Base-by-base conservation (phyloP, 768 basidiomycete genomes). In the Piloderma croceum region DNA sequence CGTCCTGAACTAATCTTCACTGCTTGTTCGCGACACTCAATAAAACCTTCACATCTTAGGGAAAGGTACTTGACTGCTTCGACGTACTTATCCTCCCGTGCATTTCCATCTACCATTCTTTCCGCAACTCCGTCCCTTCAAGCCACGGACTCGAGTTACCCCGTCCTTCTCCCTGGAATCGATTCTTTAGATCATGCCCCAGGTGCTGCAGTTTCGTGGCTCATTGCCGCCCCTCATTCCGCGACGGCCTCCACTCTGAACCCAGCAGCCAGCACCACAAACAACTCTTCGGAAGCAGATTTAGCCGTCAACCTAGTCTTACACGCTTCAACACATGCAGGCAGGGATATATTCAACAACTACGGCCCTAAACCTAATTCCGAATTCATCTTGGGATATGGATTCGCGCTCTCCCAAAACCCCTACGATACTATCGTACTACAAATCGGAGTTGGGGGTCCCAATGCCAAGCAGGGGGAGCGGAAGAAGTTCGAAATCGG, bases 341-440 rank as follows among this genome's bases (percentile, higher is more conserved):
- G 70, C 12, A 53, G 68, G 19, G 84, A 91, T 57, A 64, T 93
- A 15, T 79, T 83, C 65, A 94, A 92, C 64, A 94, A 94, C 57
- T 96, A 96, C 58, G 93, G 92, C 0, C 76, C 81, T 0, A 96
- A 96, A 57, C 79, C 90, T 1, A 93, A 94, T 58, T 73, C 88
- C 20, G 89, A 93, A 60, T 73, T 97, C 32, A 77, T 97, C 34
- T 72, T 97, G 4, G 90, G 88, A 5, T 97, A 96, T 54, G 93
- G 94, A 1, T 98, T 97, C 62, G 77, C 86, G 1, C 57, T 93
- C 3, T 64, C 73, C 2, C 47, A 77, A 21, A 96, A 96, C 48
- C 84, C 83, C 0, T 88, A 91, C 53, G 93, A 96, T 53, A 87
- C 84, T 1, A 83, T 93, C 50, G 69, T 85, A 1, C 73, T 96